Evolutionary conservation across 2,329 filamentous ascomycete genomes (phyloP).

Genomic region (Teratosphaeria destructans): DNA sequence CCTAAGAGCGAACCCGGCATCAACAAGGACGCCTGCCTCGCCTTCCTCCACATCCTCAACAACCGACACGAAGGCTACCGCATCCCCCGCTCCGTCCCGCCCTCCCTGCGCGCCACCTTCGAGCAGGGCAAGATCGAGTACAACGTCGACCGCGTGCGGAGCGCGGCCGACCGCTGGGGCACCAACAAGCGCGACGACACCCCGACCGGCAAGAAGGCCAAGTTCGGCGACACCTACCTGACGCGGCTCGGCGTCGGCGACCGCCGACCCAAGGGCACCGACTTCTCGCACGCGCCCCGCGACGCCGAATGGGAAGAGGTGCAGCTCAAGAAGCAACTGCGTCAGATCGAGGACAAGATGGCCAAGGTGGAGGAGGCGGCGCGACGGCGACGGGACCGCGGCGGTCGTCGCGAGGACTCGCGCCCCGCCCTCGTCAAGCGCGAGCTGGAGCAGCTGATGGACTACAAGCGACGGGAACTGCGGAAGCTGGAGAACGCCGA

Average conservation of each 20-base stretch:
- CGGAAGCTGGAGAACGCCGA: conserved; percentile 64
- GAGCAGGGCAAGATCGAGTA: conserved; percentile 97
- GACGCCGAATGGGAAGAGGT: conserved; percentile 97
- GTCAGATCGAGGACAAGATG: conserved; percentile 81
- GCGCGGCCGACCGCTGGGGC: conserved; percentile 65
- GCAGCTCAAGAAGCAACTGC: conserved; percentile 80
- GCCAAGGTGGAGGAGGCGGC: conserved; percentile 66
- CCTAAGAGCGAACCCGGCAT: conserved; percentile 72
- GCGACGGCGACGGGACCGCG: conserved; percentile 34
- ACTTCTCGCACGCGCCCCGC: conserved; percentile 75
- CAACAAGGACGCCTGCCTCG: conserved; percentile 88
- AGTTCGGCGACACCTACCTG: conserved; percentile 95
- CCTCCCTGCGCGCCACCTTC: conserved; percentile 81
- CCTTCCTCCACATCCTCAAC: conserved; percentile 94
- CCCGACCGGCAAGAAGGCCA: conserved; percentile 78
- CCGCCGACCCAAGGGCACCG: conserved; percentile 73
- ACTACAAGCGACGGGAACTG: conserved; percentile 81
- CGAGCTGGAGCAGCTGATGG: conserved; percentile 84
- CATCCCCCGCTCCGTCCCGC: conserved; percentile 82
- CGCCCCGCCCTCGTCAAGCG: conserved; percentile 89
- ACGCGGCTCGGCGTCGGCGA: conserved; percentile 70
- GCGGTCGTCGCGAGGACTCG: conserved; percentile 46
- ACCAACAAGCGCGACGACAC: conserved; percentile 70
- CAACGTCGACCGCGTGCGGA: conserved; percentile 60
- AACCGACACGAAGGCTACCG: conserved; percentile 90